Percentiles rank a stretch among this genome's conserved stretches.
Conservation (phyloP, 805 yeast species). For the Danielia oregonensis region DNA sequence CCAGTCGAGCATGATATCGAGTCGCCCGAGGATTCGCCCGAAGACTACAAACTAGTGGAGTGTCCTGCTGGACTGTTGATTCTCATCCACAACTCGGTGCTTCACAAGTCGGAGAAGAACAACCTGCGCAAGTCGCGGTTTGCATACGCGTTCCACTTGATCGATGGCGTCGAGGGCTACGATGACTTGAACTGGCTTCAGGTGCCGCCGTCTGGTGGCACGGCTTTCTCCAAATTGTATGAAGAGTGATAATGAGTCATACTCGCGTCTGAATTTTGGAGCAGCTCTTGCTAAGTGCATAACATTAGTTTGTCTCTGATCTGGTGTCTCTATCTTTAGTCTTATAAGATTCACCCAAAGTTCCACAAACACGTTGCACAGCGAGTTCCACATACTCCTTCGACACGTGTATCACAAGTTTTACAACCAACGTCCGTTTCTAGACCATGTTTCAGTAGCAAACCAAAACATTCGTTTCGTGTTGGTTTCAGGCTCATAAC, state of each 20-base stretch:
- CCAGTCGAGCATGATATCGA: conserved; percentile 22
- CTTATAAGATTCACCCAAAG: too few relatives aligned
- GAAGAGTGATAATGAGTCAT: conserved; percentile 6
- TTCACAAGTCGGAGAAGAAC: conserved; percentile 70
- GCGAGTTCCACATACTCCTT: too few relatives aligned
- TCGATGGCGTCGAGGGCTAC: conserved; percentile 62
- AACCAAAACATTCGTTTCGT: too few relatives aligned
- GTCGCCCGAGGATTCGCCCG: conserved; percentile 26
- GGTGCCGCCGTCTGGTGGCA: conserved; percentile 67
- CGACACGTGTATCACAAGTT: too few relatives aligned
- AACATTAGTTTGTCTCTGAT: too few relatives aligned
- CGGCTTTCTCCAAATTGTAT: conserved; percentile 51
- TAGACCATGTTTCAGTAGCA: too few relatives aligned
- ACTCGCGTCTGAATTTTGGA: too few relatives aligned
- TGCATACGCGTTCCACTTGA: conserved; percentile 78
- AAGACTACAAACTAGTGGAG: conserved; percentile 47
- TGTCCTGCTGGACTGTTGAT: conserved; percentile 73
- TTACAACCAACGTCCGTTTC: too few relatives aligned
- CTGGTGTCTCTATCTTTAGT: too few relatives aligned
- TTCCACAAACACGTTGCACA: too few relatives aligned
- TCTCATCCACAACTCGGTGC: conserved; percentile 64
- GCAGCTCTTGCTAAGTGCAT: too few relatives aligned
- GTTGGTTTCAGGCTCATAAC: too few relatives aligned
- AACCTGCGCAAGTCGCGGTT: conserved; percentile 53
- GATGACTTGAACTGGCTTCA: conserved; percentile 75